phyloP scores from a whole-genome alignment of 2,329 filamentous ascomycete genomes.

The Penicillium griseofulvum region DNA sequence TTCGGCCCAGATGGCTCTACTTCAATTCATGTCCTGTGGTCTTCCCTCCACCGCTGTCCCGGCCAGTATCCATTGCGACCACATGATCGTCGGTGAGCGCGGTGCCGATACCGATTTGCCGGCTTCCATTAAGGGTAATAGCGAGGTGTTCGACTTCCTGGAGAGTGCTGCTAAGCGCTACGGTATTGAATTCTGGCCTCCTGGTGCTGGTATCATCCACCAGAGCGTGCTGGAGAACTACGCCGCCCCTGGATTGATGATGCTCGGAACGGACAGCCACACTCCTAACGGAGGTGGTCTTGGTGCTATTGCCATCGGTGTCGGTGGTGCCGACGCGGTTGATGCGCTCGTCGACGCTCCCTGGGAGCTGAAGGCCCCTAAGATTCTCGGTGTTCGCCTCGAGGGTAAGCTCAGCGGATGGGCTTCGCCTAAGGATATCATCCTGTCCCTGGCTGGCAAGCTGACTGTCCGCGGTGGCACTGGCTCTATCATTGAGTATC shows the following conservation, averaged over 20 bases:
- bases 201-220: constrained; percentile 92
- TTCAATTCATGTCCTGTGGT: constrained; percentile 98
- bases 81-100: constrained; percentile 94
- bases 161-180: constrained; percentile 89
- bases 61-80: constrained; percentile 97
- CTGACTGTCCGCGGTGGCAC: constrained; percentile 93
- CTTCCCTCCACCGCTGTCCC: constrained; percentile 86
- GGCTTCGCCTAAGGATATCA: constrained; percentile 94
- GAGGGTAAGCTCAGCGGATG: constrained; percentile 77
- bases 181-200: constrained; percentile 94
- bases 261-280: constrained; percentile 96
- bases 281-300: constrained; percentile 94
- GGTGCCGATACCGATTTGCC: constrained; percentile 84
- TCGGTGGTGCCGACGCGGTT: constrained; percentile 94
- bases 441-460: constrained; percentile 81
- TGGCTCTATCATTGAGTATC: constrained; percentile 91
- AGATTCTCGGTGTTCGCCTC: constrained; percentile 51
- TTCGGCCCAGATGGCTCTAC: constrained; percentile 93
- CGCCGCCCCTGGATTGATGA: constrained; percentile 94
- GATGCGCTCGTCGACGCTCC: constrained; percentile 94
- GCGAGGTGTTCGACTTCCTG: constrained; percentile 96
- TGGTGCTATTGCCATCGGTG: constrained; percentile 95
- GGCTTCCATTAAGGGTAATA: constrained; percentile 83
- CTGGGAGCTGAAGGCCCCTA: constrained; percentile 96
- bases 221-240: constrained; percentile 99